Evolutionary conservation across 108 stramenopile species (phyloP).

Genomic region (Hondaea fermentalgiana): DNA sequence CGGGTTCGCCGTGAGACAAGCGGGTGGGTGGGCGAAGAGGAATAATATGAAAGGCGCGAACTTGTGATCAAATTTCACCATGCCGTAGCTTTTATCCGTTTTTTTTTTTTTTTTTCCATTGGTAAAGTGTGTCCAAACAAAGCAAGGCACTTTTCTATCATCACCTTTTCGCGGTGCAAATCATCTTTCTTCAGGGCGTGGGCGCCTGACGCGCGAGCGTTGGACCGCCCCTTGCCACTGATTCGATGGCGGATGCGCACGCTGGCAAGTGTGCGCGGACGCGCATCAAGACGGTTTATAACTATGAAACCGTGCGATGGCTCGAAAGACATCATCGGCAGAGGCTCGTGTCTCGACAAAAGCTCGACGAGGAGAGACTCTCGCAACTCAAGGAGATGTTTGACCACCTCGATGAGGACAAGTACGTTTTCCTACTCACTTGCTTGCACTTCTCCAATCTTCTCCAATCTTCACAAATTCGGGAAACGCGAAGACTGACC

Average conservation of each 20-base stretch:
- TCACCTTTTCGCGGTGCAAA: no score
- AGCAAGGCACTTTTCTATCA: no score
- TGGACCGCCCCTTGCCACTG: not conserved
- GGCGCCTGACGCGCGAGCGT: not conserved
- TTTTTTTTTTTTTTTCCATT: no score
- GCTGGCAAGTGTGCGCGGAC: not conserved
- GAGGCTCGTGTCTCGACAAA: not conserved
- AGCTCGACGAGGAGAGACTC: not conserved
- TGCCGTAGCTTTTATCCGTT: no score
- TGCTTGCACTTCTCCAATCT: no score
- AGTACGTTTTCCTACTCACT: not conserved
- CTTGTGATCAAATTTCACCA: no score
- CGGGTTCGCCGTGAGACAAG: not conserved
- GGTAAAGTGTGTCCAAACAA: no score
- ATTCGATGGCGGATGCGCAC: not conserved
- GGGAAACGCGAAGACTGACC: not conserved
- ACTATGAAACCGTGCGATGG: not conserved
- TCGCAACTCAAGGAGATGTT: slow-evolving; percentile 8
- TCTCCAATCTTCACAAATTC: no score
- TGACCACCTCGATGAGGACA: slow-evolving; percentile 12
- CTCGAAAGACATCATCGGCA: not conserved
- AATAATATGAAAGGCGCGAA: no score
- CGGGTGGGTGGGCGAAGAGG: no score
- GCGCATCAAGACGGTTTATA: not conserved
- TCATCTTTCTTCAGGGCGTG: no score